These are phyloP conservation scores for Mucor indicus DNA, from an alignment of 371 early-diverging fungal genomes.

Conservation along the genomic window DNA sequence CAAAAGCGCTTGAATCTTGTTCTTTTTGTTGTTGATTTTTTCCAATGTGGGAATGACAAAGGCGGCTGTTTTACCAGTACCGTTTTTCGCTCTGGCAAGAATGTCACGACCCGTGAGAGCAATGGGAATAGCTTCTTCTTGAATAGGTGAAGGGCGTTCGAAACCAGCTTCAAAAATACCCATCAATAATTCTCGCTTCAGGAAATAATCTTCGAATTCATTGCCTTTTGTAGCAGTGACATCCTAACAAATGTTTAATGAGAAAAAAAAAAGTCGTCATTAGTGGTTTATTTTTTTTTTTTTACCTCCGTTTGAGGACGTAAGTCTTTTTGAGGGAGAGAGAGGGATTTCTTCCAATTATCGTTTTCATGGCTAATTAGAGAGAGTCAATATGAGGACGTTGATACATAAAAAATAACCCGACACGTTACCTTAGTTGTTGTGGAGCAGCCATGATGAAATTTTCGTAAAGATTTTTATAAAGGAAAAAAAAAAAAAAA, in stretches of 20 bases:
- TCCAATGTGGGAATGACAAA: conserved; percentile 95
- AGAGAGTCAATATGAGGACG: no score
- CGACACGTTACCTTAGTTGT: no score
- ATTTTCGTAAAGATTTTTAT: no score
- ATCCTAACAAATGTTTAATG: conserved; percentile 47
- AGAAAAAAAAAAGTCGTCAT: neutral
- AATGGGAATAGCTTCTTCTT: conserved; percentile 98
- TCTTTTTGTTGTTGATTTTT: conserved; percentile 78
- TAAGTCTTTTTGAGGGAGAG: conserved; percentile 74
- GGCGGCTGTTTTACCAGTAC: conserved; percentile 98
- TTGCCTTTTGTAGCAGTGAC: conserved; percentile 95
- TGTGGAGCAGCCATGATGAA: no score
- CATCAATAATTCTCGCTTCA: conserved; percentile 95
- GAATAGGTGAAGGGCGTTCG: conserved; percentile 98
- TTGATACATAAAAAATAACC: no score
- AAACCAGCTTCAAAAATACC: conserved; percentile 98
- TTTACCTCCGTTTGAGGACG: conserved; percentile 85
- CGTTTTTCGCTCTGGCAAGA: conserved; percentile 96
- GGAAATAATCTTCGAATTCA: conserved; percentile 95
- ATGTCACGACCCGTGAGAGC: conserved; percentile 95
- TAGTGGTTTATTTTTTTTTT: neutral
- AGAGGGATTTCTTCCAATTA: conserved; percentile 72
- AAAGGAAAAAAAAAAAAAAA: no score
- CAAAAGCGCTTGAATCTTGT: conserved; percentile 80
- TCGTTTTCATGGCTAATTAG: conserved; percentile 53